Conservation (phyloP, 148 eudicot genomes). For the Polygonum aviculare region DNA sequence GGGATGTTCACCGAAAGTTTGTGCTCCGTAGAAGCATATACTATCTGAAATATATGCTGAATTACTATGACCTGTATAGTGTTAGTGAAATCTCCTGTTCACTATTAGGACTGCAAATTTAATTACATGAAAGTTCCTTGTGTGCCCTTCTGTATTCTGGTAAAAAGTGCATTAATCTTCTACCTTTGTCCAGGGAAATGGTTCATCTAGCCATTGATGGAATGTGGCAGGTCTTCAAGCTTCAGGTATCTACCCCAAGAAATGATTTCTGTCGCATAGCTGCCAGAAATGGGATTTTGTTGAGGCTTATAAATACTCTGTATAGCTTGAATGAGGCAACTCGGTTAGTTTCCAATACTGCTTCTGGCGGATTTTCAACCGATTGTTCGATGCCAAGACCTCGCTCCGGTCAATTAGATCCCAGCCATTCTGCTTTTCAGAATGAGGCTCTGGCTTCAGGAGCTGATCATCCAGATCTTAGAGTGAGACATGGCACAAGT, state of each 20-base stretch:
- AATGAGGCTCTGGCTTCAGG: constrained; percentile 38
- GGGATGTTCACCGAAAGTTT: not conserved
- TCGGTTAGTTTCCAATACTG: constrained; percentile 64
- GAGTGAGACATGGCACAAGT: constrained; percentile 29
- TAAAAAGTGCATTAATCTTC: not conserved
- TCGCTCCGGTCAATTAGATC: constrained; percentile 73
- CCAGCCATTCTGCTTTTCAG: constrained; percentile 40
- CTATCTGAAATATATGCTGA: not conserved
- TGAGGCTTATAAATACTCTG: constrained; percentile 84
- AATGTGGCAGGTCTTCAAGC: constrained; percentile 99
- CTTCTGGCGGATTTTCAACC: constrained; percentile 50
- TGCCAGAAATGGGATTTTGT: constrained; percentile 82
- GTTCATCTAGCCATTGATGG: constrained; percentile 99
- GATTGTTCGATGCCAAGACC: constrained; percentile 56
- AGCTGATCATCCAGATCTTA: constrained; percentile 50
- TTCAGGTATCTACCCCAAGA: constrained; percentile 81
- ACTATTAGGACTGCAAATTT: not conserved
- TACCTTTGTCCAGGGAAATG: constrained; percentile 66
- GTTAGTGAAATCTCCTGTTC: not conserved
- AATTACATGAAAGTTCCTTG: not conserved
- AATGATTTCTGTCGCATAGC: constrained; percentile 96
- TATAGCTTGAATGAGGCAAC: constrained; percentile 91
- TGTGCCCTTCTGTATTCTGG: not conserved
- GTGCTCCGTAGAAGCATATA: not conserved
- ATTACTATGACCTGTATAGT: not conserved